Evolutionary conservation across 495 filamentous ascomycete genomes (phyloP).

Genomic region (Lophiostoma macrostomum): DNA sequence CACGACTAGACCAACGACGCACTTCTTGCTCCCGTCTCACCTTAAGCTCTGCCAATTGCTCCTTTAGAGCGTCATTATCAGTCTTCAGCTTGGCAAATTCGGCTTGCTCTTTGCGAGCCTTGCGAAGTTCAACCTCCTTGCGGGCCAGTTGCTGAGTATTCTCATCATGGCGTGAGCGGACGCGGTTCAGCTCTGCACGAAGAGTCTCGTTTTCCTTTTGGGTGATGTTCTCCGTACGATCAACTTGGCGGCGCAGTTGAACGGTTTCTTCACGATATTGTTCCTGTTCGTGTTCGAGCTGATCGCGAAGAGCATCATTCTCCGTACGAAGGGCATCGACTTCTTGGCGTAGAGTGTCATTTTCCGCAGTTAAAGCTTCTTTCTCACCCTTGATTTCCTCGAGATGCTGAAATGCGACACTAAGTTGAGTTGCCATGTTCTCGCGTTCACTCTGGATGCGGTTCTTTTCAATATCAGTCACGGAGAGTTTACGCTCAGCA

Average conservation of each 20-base stretch:
- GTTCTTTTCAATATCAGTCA: constrained; percentile 58
- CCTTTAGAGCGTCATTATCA: constrained; percentile 23
- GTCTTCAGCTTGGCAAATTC: constrained; percentile 26
- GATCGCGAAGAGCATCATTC: constrained; percentile 32
- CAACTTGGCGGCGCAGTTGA: constrained; percentile 22
- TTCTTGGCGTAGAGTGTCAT: constrained; percentile 34
- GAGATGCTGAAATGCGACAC: constrained; percentile 58
- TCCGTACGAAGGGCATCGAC: constrained; percentile 33
- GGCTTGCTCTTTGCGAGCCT: constrained; percentile 24
- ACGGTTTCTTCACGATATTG: constrained; percentile 23
- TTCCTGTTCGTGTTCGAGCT: constrained; percentile 24
- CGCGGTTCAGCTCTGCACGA: constrained; percentile 20
- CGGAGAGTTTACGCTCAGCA: constrained; percentile 55
- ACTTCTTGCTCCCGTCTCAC: constrained; percentile 48
- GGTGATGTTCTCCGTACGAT: constrained; percentile 19
- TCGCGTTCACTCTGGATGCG: constrained; percentile 63
- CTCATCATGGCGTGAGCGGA: constrained; percentile 28
- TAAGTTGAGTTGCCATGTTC: constrained; percentile 61
- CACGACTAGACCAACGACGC: constrained; percentile 17
- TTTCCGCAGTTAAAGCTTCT: constrained; percentile 30
- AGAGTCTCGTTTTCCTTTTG: constrained; percentile 29
- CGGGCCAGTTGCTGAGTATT: constrained; percentile 27
- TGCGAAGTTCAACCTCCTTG: constrained; percentile 27
- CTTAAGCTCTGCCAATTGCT: constrained; percentile 17
- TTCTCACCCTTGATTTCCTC: constrained; percentile 58